These are phyloP conservation scores for Ceratocystis colombiana DNA, from an alignment of 2,329 filamentous ascomycete genomes.

Conservation along the genomic window DNA sequence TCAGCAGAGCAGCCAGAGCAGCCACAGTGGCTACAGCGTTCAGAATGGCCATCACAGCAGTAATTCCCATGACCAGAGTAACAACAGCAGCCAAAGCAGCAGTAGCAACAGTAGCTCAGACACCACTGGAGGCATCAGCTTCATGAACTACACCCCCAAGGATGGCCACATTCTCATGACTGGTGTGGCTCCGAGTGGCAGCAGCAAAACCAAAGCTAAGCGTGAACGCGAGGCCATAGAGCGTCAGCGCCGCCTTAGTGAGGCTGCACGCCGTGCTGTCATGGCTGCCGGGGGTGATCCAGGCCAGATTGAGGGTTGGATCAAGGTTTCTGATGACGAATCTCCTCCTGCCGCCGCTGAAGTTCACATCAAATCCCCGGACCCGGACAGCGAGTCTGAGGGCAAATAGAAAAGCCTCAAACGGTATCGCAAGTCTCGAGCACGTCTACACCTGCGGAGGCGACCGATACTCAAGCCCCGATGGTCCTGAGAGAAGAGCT, in stretches of 20 bases:
- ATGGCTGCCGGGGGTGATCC: neutral
- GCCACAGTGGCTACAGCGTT: too few species aligned
- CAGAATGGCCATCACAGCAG: too few species aligned
- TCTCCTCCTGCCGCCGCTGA: neutral
- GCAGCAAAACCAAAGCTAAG: constrained; percentile 86
- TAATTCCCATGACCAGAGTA: neutral
- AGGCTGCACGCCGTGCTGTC: constrained; percentile 39
- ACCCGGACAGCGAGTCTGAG: too few species aligned
- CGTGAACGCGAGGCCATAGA: constrained; percentile 68
- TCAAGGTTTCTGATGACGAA: neutral
- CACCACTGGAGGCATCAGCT: constrained; percentile 36
- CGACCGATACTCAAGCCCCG: too few species aligned
- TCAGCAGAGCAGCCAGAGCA: too few species aligned
- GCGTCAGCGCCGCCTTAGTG: constrained; percentile 48
- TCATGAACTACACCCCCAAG: constrained; percentile 81
- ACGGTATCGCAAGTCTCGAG: too few species aligned
- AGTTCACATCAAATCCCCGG: too few species aligned
- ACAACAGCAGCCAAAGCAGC: neutral
- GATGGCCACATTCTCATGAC: constrained; percentile 72
- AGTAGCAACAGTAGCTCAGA: constrained; percentile 29
- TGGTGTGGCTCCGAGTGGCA: constrained; percentile 84
- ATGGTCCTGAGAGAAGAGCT: too few species aligned
- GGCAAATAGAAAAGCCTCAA: too few species aligned
- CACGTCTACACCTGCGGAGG: too few species aligned
- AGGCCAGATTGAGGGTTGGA: neutral